Conservation (phyloP, 208 protist species). For the Herpetomonas samuelpessoai region DNA sequence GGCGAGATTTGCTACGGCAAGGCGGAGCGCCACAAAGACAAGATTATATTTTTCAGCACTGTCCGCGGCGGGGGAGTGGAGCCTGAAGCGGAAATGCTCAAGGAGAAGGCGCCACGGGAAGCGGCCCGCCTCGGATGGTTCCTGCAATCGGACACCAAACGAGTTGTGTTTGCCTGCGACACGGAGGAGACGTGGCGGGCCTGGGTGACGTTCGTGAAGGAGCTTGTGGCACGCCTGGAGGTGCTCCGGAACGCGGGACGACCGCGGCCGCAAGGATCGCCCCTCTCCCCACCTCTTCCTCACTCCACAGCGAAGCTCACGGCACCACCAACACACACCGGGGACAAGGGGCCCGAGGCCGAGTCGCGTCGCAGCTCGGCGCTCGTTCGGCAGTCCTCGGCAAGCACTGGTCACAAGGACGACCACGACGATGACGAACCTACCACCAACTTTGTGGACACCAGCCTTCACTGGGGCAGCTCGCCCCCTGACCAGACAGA, state of each 20-base stretch:
- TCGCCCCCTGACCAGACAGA: no score
- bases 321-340: constrained; percentile 4
- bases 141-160: constrained; percentile 29
- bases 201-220: constrained; percentile 50
- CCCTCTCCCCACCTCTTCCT: constrained; percentile 3
- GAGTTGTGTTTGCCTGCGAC: constrained; percentile 53
- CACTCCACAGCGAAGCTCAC: background rate
- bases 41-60: constrained; percentile 45
- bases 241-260: background rate
- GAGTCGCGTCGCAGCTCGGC: background rate
- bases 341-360: background rate
- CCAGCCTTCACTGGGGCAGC: no score
- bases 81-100: constrained; percentile 21
- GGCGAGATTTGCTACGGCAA: constrained; percentile 51
- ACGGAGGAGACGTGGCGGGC: constrained; percentile 18
- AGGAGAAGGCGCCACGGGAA: constrained; percentile 32
- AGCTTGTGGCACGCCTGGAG: constrained; percentile 12
- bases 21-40: constrained; percentile 22
- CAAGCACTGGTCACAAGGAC: background rate
- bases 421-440: no score
- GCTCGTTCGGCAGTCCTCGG: background rate
- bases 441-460: constrained; percentile 2
- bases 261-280: background rate
- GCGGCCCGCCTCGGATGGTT: constrained; percentile 50
- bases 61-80: constrained; percentile 28